These are phyloP conservation scores for Rhynchosporium agropyri DNA, from an alignment of 2,329 filamentous ascomycete genomes.

Conservation along the genomic window DNA sequence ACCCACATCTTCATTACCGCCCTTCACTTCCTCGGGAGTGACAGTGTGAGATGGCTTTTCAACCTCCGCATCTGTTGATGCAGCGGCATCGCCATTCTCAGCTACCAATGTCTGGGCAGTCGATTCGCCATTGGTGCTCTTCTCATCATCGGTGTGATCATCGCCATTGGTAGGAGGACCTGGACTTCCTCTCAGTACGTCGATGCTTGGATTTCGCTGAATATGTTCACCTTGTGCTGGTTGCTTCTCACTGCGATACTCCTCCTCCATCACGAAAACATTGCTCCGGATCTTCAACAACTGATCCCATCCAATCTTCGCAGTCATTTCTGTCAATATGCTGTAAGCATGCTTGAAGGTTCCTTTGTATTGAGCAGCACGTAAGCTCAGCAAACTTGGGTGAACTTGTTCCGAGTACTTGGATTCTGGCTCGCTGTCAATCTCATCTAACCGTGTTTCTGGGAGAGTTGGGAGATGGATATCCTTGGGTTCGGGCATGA, in stretches of 20 bases:
- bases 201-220: constrained; percentile 75
- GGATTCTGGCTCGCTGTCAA: constrained; percentile 86
- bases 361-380: constrained; percentile 87
- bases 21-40: constrained; percentile 75
- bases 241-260: constrained; percentile 88
- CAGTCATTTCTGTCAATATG: constrained; percentile 91
- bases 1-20: constrained; percentile 70
- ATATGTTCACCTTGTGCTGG: constrained; percentile 52
- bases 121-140: constrained; percentile 40
- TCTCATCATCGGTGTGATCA: constrained; percentile 42
- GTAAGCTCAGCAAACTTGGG: constrained; percentile 79
- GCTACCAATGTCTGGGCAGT: constrained; percentile 33
- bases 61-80: constrained; percentile 48
- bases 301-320: constrained; percentile 97
- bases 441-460: constrained; percentile 91
- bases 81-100: constrained; percentile 35
- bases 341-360: constrained; percentile 95
- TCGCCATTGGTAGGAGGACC: constrained; percentile 53
- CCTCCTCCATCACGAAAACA: constrained; percentile 99
- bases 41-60: constrained; percentile 82
- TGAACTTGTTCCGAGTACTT: constrained; percentile 85
- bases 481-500: constrained; percentile 90
- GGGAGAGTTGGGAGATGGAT: constrained; percentile 84
- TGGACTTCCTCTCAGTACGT: constrained; percentile 73
- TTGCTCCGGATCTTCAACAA: constrained; percentile 91